Percentiles rank a stretch among this genome's conserved stretches.
phyloP scores from a whole-genome alignment of 1,284 basidiomycete genomes.

The Hymenochaete sp. region DNA sequence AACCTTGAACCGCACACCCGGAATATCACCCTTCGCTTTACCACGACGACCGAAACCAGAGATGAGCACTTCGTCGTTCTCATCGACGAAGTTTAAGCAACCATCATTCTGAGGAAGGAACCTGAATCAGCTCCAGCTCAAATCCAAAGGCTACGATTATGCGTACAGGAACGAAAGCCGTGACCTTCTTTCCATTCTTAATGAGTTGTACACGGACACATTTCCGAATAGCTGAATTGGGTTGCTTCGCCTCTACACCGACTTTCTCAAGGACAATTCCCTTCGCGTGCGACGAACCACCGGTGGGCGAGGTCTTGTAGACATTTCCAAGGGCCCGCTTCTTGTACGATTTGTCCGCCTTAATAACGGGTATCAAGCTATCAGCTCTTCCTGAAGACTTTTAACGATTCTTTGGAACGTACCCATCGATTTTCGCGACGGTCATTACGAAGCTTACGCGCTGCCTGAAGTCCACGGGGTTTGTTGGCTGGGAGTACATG shows the following conservation, averaged over 20 bases:
- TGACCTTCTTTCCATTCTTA: slow-evolving; percentile 99
- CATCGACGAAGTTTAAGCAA: slow-evolving; percentile 97
- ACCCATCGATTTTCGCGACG: slow-evolving; percentile 98
- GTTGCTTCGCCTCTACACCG: slow-evolving; percentile 90
- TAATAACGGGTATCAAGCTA: slow-evolving; percentile 15
- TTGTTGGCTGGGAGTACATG: slow-evolving; percentile 66
- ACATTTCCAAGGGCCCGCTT: slow-evolving; percentile 99
- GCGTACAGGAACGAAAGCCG: slow-evolving; percentile 66
- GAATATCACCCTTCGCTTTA: slow-evolving; percentile 98
- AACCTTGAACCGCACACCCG: slow-evolving; percentile 97
- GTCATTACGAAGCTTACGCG: slow-evolving; percentile 93
- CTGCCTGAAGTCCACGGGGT: slow-evolving; percentile 99
- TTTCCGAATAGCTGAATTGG: slow-evolving; percentile 99
- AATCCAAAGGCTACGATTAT: neutral
- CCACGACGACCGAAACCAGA: slow-evolving; percentile 99
- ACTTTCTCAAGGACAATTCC: slow-evolving; percentile 99
- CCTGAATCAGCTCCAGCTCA: slow-evolving; percentile 15
- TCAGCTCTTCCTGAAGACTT: neutral
- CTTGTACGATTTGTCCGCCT: slow-evolving; percentile 99
- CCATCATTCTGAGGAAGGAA: slow-evolving; percentile 77
- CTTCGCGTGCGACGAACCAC: slow-evolving; percentile 99
- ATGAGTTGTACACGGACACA: slow-evolving; percentile 99
- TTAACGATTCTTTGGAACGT: slow-evolving; percentile 25
- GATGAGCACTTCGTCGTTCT: slow-evolving; percentile 99
- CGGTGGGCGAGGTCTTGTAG: slow-evolving; percentile 99